phyloP scores from a whole-genome alignment of 2,329 filamentous ascomycete species.

The Boeremia lycopersici region DNA sequence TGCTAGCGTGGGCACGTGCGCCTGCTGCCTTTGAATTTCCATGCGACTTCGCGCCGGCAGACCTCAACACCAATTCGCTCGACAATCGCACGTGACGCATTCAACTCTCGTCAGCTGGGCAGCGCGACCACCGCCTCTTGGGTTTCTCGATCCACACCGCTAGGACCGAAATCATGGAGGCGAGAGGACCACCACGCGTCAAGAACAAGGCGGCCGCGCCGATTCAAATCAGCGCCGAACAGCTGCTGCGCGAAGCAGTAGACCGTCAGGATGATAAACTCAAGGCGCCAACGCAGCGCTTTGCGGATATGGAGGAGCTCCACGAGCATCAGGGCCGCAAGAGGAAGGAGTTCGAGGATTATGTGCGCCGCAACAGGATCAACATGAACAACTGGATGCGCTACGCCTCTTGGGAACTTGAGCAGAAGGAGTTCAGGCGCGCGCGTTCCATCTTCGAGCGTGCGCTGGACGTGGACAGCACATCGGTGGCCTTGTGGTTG shows the following conservation, averaged over 20 bases:
- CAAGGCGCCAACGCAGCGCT: slow-evolving; percentile 90
- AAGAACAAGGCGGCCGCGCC: slow-evolving; percentile 97
- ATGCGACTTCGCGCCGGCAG: not conserved
- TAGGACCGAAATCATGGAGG: slow-evolving; percentile 71
- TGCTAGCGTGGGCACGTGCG: slow-evolving; percentile 15
- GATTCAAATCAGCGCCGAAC: slow-evolving; percentile 87
- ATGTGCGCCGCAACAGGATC: slow-evolving; percentile 90
- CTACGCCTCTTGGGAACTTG: slow-evolving; percentile 95
- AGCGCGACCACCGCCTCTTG: not conserved
- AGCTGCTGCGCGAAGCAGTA: slow-evolving; percentile 94
- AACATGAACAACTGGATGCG: slow-evolving; percentile 99
- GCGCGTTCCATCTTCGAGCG: slow-evolving; percentile 94
- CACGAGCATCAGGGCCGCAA: slow-evolving; percentile 97
- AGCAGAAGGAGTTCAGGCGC: slow-evolving; percentile 95
- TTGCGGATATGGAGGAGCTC: slow-evolving; percentile 94
- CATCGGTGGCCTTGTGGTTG: slow-evolving; percentile 86
- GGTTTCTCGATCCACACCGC: not conserved
- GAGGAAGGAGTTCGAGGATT: slow-evolving; percentile 95
- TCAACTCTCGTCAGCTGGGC: slow-evolving; percentile 8
- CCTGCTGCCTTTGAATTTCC: slow-evolving; percentile 13
- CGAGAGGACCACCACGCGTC: slow-evolving; percentile 89
- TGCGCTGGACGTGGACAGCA: slow-evolving; percentile 88
- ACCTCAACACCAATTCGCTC: not conserved
- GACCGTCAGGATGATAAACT: slow-evolving; percentile 90
- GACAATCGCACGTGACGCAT: not conserved